phyloP scores from a whole-genome alignment of 2,329 filamentous ascomycete species.

The Xylariomycetidae sp. region DNA sequence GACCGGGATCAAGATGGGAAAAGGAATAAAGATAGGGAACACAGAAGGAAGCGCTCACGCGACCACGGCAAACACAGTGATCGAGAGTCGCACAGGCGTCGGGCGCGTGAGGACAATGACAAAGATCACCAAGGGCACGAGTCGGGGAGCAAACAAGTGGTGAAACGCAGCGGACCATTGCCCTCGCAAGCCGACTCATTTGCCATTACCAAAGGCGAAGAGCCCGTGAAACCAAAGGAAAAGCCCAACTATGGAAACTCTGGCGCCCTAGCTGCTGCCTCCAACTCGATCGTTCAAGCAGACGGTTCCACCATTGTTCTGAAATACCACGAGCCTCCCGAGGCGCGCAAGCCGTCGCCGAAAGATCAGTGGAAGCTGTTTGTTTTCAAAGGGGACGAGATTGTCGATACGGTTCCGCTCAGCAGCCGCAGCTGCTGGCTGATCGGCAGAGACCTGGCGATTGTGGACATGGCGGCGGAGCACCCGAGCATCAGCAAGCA shows the following conservation, averaged over 20 bases:
- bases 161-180: constrained; percentile 44
- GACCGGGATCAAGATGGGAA: constrained; percentile 19
- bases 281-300: constrained; percentile 69
- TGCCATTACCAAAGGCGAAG: constrained; percentile 47
- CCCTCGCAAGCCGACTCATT: constrained; percentile 59
- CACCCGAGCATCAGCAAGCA: constrained; percentile 94
- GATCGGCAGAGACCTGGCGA: constrained; percentile 71
- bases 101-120: constrained; percentile 18
- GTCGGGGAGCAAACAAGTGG: constrained; percentile 21
- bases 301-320: constrained; percentile 73
- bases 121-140: constrained; percentile 9
- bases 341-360: constrained; percentile 80
- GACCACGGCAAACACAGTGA: constrained; percentile 25
- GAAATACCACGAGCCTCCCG: constrained; percentile 93
- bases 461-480: constrained; percentile 80
- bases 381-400: constrained; percentile 79
- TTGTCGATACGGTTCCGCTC: constrained; percentile 78
- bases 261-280: constrained; percentile 79
- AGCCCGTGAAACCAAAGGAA: constrained; percentile 63
- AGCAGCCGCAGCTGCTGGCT: constrained; percentile 82
- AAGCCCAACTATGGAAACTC: constrained; percentile 82
- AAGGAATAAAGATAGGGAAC: constrained; percentile 20
- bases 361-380: constrained; percentile 85
- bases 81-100: constrained; percentile 16
- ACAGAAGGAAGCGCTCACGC: constrained; percentile 28